Evolutionary conservation across 1,284 basidiomycete genomes (phyloP).

Genomic region (Quambalaria eucalypti): DNA sequence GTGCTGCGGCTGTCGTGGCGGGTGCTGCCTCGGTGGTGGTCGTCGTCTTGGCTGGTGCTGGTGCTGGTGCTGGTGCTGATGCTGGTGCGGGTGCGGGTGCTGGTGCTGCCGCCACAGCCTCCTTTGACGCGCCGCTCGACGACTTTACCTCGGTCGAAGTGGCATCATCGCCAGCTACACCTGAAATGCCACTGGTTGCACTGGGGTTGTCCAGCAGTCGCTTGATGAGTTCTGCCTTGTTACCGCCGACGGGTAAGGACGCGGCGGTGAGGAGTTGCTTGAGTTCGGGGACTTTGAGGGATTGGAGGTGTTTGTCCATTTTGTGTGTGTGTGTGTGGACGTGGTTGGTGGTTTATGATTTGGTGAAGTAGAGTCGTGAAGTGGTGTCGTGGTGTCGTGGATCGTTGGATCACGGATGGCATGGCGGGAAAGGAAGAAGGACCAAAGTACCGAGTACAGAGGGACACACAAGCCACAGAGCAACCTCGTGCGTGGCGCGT

Average conservation of each 20-base stretch:
- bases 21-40: not conserved
- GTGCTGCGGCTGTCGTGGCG: not conserved
- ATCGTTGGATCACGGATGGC: no score
- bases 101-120: slow-evolving; percentile 3
- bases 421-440: no score
- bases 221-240: slow-evolving; percentile 39
- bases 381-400: no score
- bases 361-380: no score
- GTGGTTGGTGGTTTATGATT: no score
- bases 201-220: slow-evolving; percentile 37
- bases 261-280: slow-evolving; percentile 30
- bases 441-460: no score
- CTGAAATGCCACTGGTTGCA: slow-evolving; percentile 17
- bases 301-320: slow-evolving; percentile 36
- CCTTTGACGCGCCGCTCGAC: no score
- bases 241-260: slow-evolving; percentile 24
- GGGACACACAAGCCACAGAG: no score
- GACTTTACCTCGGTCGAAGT: slow-evolving; percentile 2
- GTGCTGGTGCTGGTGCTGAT: not conserved
- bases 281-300: slow-evolving; percentile 38
- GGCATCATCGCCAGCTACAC: not conserved
- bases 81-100: slow-evolving; percentile 3
- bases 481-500: no score
- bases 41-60: not conserved
- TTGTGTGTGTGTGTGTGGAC: no score